Conservation (phyloP, 305 asterid genomes). For the Salvia sclarea region DNA sequence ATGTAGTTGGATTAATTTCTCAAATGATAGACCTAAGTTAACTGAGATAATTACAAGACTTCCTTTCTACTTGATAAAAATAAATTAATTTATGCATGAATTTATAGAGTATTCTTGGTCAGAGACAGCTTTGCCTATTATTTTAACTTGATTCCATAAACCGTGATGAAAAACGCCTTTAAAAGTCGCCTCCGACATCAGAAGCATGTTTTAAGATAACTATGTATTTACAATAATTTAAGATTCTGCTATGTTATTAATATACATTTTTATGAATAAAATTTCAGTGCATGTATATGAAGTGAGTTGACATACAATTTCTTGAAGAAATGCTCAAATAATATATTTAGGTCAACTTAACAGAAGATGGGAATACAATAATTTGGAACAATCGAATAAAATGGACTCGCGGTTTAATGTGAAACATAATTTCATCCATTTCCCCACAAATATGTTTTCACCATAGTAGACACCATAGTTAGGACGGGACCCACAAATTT, state of each 20-base stretch:
- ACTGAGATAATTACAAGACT: neutral
- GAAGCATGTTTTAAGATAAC: neutral
- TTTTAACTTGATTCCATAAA: neutral
- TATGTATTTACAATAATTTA: neutral
- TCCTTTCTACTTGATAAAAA: neutral
- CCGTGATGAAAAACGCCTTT: neutral
- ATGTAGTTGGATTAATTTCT: neutral
- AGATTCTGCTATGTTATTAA: neutral
- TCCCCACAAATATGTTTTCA: too few species aligned
- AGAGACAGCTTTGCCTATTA: neutral
- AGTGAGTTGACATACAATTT: neutral
- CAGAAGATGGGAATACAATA: neutral
- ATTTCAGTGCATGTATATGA: neutral
- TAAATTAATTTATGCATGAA: neutral
- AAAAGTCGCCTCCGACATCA: neutral
- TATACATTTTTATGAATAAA: neutral
- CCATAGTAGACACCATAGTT: too few species aligned
- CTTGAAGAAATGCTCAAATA: neutral
- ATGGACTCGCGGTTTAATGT: neutral
- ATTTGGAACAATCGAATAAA: neutral
- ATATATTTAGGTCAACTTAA: neutral
- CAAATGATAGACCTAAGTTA: neutral
- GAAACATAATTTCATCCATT: too few species aligned
- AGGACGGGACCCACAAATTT: too few species aligned
- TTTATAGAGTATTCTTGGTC: neutral